Percentiles rank a stretch among this genome's conserved stretches.
These are phyloP conservation scores for Ceratopteris richardii DNA, from an alignment of 75 land plant species.

Conservation along the genomic window DNA sequence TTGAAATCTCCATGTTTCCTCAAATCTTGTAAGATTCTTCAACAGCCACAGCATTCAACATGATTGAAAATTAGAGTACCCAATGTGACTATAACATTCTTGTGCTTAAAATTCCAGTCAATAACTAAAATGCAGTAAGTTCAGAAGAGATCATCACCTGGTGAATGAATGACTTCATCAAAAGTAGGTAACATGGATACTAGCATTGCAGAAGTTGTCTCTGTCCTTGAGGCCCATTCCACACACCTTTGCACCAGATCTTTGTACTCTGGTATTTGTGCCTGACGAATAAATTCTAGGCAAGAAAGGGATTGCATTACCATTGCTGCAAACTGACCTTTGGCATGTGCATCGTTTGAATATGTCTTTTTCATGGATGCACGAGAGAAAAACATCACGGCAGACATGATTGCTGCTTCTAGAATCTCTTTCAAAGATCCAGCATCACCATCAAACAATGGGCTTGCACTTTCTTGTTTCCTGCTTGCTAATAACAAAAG, in stretches of 20 bases:
- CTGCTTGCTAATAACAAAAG: conserved; percentile 14
- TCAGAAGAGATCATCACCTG: conserved; percentile 22
- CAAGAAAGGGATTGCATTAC: conserved; percentile 71
- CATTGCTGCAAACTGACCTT: conserved; percentile 32
- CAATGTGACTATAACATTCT: too few species aligned
- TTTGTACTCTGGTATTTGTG: conserved; percentile 61
- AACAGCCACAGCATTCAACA: too few species aligned
- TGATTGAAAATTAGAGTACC: too few species aligned
- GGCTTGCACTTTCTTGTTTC: neutral
- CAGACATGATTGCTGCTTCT: conserved; percentile 70
- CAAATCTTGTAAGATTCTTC: too few species aligned
- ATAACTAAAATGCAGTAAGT: too few species aligned
- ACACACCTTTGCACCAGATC: conserved; percentile 48
- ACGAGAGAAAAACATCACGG: conserved; percentile 62
- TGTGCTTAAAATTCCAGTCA: too few species aligned
- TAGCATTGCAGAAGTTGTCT: conserved; percentile 34
- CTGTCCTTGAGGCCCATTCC: conserved; percentile 38
- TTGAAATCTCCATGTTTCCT: too few species aligned
- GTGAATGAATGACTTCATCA: conserved; percentile 33
- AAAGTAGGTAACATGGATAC: conserved; percentile 54
- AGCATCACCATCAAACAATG: conserved; percentile 10
- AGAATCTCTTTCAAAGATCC: conserved; percentile 51
- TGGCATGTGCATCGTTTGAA: conserved; percentile 13
- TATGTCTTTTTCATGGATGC: conserved; percentile 43
- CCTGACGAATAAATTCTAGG: conserved; percentile 65